Conservation (phyloP, 371 early-diverging fungal species). For the Mortierella sp. region DNA sequence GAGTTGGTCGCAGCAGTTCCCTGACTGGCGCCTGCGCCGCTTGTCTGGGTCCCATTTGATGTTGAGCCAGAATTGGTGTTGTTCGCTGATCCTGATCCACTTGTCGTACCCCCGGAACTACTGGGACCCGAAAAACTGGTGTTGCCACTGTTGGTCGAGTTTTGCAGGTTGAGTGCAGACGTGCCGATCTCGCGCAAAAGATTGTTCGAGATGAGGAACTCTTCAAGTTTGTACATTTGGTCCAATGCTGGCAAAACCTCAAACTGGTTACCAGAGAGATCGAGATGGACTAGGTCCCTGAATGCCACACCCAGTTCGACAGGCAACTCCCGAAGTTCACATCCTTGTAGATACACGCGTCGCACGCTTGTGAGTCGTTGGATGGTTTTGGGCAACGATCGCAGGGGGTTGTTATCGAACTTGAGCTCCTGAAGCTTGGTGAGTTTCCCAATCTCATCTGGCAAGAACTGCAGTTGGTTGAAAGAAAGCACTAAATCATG, state of each 20-base stretch:
- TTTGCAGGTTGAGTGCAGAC: slow-evolving; percentile 34
- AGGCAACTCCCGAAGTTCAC: slow-evolving; percentile 53
- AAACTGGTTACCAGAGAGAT: slow-evolving; percentile 54
- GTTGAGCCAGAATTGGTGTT: slow-evolving; percentile 1
- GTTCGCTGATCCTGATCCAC: slow-evolving; percentile 1
- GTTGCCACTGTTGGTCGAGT: slow-evolving; percentile 15
- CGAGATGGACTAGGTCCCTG: slow-evolving; percentile 43
- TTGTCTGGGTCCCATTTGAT: neutral
- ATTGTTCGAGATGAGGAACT: slow-evolving; percentile 55
- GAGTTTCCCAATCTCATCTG: slow-evolving; percentile 75
- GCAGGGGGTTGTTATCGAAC: slow-evolving; percentile 55
- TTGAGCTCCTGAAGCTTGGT: slow-evolving; percentile 63
- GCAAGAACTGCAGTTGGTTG: slow-evolving; percentile 67
- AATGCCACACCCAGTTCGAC: slow-evolving; percentile 54
- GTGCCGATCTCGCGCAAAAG: slow-evolving; percentile 50
- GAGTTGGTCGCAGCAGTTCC: slow-evolving; percentile 3
- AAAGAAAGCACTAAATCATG: slow-evolving; percentile 66
- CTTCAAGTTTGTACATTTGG: slow-evolving; percentile 48
- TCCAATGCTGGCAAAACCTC: slow-evolving; percentile 53
- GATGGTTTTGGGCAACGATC: slow-evolving; percentile 45
- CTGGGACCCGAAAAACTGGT: no score
- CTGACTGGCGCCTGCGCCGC: neutral
- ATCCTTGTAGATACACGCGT: slow-evolving; percentile 54
- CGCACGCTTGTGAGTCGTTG: slow-evolving; percentile 39
- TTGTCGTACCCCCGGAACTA: slow-evolving; percentile 11